Evolutionary conservation across 2,329 filamentous ascomycete species (phyloP).

Genomic region (Paracoccidioides lutzii): DNA sequence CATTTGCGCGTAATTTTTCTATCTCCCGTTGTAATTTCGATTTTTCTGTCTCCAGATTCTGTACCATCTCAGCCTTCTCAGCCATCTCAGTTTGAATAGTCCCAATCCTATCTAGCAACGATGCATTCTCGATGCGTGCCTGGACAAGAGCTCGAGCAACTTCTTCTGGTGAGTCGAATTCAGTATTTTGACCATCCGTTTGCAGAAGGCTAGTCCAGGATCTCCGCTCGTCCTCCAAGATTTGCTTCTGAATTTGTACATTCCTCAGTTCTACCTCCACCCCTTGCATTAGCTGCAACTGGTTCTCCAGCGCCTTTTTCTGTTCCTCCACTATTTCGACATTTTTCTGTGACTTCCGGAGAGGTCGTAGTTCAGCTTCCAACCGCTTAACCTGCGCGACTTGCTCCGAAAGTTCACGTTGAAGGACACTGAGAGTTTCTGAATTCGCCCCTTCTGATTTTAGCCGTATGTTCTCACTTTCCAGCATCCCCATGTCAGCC

Average conservation of each 20-base stretch:
- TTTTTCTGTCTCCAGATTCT: slow-evolving; percentile 58
- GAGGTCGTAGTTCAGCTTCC: slow-evolving; percentile 71
- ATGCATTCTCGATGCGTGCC: slow-evolving; percentile 66
- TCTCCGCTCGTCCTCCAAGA: slow-evolving; percentile 74
- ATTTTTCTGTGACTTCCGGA: slow-evolving; percentile 71
- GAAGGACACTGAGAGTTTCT: slow-evolving; percentile 73
- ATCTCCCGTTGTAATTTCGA: slow-evolving; percentile 52
- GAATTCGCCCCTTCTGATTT: slow-evolving; percentile 79
- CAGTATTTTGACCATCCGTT: slow-evolving; percentile 48
- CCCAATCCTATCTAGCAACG: slow-evolving; percentile 69
- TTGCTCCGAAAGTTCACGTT: slow-evolving; percentile 79
- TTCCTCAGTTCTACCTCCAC: slow-evolving; percentile 68
- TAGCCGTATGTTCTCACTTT: slow-evolving; percentile 69
- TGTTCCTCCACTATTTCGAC: slow-evolving; percentile 92
- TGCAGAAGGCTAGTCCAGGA: slow-evolving; percentile 82
- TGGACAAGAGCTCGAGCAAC: slow-evolving; percentile 73
- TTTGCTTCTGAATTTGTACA: slow-evolving; percentile 66
- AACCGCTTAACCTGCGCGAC: slow-evolving; percentile 79
- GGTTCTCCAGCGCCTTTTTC: slow-evolving; percentile 69
- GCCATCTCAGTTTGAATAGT: slow-evolving; percentile 62
- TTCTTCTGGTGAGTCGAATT: slow-evolving; percentile 79
- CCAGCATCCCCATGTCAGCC: slow-evolving; percentile 56
- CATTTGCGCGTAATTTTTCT: slow-evolving; percentile 49
- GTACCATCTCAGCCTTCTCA: slow-evolving; percentile 65
- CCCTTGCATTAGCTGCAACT: slow-evolving; percentile 59